These are phyloP conservation scores for Babesia sp. DNA, from an alignment of 169 alveolate species.

Conservation along the genomic window DNA sequence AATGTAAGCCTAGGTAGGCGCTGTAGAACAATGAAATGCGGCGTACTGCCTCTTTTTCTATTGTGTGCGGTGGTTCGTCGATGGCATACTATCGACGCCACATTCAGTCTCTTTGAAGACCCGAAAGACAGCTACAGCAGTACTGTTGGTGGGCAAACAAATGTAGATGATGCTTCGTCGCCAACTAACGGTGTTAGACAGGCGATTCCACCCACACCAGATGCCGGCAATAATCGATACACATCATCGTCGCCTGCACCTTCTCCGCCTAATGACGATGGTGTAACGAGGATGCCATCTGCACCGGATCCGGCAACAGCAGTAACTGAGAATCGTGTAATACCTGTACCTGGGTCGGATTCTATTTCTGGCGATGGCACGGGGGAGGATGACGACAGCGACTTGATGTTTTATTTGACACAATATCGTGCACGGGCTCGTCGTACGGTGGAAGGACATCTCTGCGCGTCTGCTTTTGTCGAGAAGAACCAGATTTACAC, in stretches of 20 bases:
- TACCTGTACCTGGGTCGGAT: not conserved
- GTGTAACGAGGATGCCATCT: not conserved
- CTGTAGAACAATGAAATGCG: constrained; percentile 21
- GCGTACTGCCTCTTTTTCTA: constrained; percentile 1
- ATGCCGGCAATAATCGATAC: not conserved
- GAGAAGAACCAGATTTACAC: constrained; percentile 87
- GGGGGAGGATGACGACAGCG: constrained; percentile 23
- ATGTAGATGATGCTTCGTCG: not conserved
- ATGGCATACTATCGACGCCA: not conserved
- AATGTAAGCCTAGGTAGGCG: not conserved
- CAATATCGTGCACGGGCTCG: constrained; percentile 83
- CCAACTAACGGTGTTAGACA: constrained; percentile 36
- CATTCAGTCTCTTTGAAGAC: constrained; percentile 34
- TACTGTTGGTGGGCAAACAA: not conserved
- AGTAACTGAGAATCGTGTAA: not conserved
- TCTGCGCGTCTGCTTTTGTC: constrained; percentile 88
- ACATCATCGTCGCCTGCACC: not conserved
- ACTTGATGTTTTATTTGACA: constrained; percentile 75
- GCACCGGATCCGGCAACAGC: not conserved
- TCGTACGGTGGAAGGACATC: constrained; percentile 86
- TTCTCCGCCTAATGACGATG: not conserved
- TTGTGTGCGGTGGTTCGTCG: constrained; percentile 5
- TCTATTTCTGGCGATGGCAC: constrained; percentile 13
- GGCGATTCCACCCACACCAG: constrained; percentile 1
- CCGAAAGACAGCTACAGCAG: not conserved